Conservation (phyloP, 108 stramenopile species). For the Chaetoceros muelleri region DNA sequence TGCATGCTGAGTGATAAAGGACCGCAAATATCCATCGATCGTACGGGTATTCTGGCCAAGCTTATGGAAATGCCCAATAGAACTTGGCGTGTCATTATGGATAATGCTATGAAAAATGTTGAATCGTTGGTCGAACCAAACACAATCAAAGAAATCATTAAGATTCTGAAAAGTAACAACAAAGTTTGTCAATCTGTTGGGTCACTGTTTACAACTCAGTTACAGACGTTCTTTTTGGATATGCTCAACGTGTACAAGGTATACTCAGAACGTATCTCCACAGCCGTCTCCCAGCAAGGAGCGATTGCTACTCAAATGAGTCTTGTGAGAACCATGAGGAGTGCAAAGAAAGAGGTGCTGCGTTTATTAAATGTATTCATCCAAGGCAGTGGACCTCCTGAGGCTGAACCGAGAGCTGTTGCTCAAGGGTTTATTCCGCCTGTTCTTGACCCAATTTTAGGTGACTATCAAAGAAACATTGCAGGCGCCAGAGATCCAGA, state of each 20-base stretch:
- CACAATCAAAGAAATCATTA: slow-evolving; percentile 89
- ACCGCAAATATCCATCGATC: slow-evolving; percentile 72
- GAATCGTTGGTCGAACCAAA: slow-evolving; percentile 78
- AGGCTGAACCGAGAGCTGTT: slow-evolving; percentile 81
- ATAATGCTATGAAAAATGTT: slow-evolving; percentile 61
- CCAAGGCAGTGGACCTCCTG: slow-evolving; percentile 89
- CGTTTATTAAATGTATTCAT: slow-evolving; percentile 88
- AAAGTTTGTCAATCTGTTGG: slow-evolving; percentile 86
- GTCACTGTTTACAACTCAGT: slow-evolving; percentile 87
- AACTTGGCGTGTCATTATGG: slow-evolving; percentile 85
- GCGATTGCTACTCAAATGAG: slow-evolving; percentile 78
- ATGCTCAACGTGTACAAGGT: slow-evolving; percentile 97
- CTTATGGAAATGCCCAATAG: slow-evolving; percentile 93
- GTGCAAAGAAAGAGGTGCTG: slow-evolving; percentile 94
- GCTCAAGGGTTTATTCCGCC: slow-evolving; percentile 92
- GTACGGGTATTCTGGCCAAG: slow-evolving; percentile 59
- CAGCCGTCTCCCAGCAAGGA: slow-evolving; percentile 86
- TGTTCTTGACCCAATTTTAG: slow-evolving; percentile 91
- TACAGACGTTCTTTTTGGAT: slow-evolving; percentile 91
- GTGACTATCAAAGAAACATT: slow-evolving; percentile 90
- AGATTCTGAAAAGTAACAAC: slow-evolving; percentile 93
- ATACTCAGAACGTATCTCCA: slow-evolving; percentile 90
- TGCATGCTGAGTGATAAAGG: slow-evolving; percentile 91
- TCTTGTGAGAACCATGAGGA: slow-evolving; percentile 89
- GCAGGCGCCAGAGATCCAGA: slow-evolving; percentile 92